Evolutionary conservation across 305 asterid species (phyloP).

Genomic region (Ilex paraguariensis): DNA sequence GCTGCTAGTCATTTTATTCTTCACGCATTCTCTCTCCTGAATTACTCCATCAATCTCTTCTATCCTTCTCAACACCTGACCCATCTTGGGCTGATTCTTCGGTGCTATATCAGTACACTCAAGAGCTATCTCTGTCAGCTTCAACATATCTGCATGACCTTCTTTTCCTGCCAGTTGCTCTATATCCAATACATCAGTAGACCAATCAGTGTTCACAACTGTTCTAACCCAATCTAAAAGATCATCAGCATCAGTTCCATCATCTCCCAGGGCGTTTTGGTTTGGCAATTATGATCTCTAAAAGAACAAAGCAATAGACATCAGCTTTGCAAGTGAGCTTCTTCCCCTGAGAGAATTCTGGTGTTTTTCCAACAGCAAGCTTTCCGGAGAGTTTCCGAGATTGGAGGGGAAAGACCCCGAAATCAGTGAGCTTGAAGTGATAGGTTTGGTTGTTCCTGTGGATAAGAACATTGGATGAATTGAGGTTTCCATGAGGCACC

Average conservation of each 20-base stretch:
- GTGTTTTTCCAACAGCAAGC: conserved; percentile 42
- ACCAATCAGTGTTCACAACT: conserved; percentile 51
- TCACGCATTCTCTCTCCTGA: too few relatives aligned
- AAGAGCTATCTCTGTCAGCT: conserved; percentile 48
- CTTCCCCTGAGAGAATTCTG: conserved; percentile 40
- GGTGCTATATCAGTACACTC: conserved; percentile 50
- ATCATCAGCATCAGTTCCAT: conserved; percentile 23
- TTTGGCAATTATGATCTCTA: conserved; percentile 59
- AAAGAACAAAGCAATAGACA: conserved; percentile 48
- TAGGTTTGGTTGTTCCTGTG: conserved; percentile 2
- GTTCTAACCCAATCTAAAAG: conserved; percentile 55
- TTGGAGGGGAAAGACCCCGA: conserved; percentile 45
- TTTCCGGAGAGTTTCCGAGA: conserved; percentile 20
- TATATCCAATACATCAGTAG: conserved; percentile 56
- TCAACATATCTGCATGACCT: conserved; percentile 57
- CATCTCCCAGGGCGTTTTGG: conserved; percentile 7
- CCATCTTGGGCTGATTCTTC: conserved; percentile 43
- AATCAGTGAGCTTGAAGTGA: conserved; percentile 52
- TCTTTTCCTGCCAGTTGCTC: conserved; percentile 53
- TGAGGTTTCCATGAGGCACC: conserved; percentile 61
- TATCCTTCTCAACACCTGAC: conserved; percentile 29
- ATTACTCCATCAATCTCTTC: too few relatives aligned
- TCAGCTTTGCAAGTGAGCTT: conserved; percentile 50
- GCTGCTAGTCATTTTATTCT: too few relatives aligned
- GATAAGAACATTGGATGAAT: conserved; percentile 47